A percentile compares a stretch with the other conserved stretches of the same genome.
Conservation (phyloP, 805 yeast genomes). For the Cyberlindnera galapagoensis region DNA sequence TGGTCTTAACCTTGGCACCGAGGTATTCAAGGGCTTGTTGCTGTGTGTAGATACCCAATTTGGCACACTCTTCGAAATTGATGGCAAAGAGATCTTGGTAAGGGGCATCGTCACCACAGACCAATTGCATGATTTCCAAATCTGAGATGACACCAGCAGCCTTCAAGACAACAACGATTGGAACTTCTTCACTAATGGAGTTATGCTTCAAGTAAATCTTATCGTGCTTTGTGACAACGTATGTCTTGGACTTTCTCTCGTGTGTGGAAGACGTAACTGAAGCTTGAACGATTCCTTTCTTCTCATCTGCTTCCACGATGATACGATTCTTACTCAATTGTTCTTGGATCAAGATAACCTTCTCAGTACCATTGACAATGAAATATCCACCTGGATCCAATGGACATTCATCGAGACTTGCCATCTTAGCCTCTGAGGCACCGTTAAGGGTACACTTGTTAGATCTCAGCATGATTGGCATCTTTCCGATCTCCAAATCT, state of each 20-base stretch:
- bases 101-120: slow-evolving; percentile 82
- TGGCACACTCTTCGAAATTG: slow-evolving; percentile 90
- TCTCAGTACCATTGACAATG: slow-evolving; percentile 96
- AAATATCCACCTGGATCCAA: slow-evolving; percentile 98
- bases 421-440: slow-evolving; percentile 78
- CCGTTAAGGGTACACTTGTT: slow-evolving; percentile 85
- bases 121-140: slow-evolving; percentile 86
- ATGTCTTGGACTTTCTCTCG: slow-evolving; percentile 95
- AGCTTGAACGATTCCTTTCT: slow-evolving; percentile 91
- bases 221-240: slow-evolving; percentile 87
- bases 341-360: slow-evolving; percentile 94
- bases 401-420: slow-evolving; percentile 86
- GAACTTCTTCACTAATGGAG: slow-evolving; percentile 91
- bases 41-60: slow-evolving; percentile 79
- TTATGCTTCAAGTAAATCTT: slow-evolving; percentile 90
- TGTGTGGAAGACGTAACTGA: slow-evolving; percentile 97
- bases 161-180: slow-evolving; percentile 85
- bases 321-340: slow-evolving; percentile 95
- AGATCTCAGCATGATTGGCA: slow-evolving; percentile 98
- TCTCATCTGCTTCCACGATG: slow-evolving; percentile 95
- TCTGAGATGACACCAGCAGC: slow-evolving; percentile 95
- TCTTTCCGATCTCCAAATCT: slow-evolving; percentile 91
- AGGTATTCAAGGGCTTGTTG: slow-evolving; percentile 89
- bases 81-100: slow-evolving; percentile 91
- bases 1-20: slow-evolving; percentile 87